These are phyloP conservation scores for Cercospora sp. DNA, from an alignment of 2,329 filamentous ascomycete genomes.

Conservation along the genomic window DNA sequence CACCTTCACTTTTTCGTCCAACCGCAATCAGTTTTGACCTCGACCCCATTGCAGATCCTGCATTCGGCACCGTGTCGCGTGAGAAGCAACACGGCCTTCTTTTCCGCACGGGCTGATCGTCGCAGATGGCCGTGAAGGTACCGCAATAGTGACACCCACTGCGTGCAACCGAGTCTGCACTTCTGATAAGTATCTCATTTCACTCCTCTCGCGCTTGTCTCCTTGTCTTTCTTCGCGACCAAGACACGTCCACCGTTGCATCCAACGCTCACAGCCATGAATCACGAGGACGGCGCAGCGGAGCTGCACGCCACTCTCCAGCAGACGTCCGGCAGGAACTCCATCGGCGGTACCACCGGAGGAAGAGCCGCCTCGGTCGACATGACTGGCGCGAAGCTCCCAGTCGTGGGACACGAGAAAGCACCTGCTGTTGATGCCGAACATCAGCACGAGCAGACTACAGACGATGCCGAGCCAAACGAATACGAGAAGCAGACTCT, in stretches of 20 bases:
- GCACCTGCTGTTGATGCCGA: slow-evolving; percentile 19
- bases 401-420: slow-evolving; percentile 22
- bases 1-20: background rate
- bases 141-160: background rate
- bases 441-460: slow-evolving; percentile 26
- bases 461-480: slow-evolving; percentile 44
- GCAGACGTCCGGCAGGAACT: slow-evolving; percentile 26
- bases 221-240: background rate
- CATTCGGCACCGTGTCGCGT: background rate
- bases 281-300: slow-evolving; percentile 35
- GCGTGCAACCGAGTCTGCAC: background rate
- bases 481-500: slow-evolving; percentile 47
- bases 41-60: background rate
- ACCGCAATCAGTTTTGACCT: background rate
- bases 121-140: slow-evolving; percentile 6
- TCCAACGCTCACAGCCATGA: slow-evolving; percentile 21
- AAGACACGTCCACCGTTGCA: no score
- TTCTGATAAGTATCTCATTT: background rate
- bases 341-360: slow-evolving; percentile 19
- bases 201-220: background rate
- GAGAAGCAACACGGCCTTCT: background rate
- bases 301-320: slow-evolving; percentile 33
- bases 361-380: slow-evolving; percentile 20
- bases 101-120: background rate
- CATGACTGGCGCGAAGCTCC: slow-evolving; percentile 28